phyloP scores from a whole-genome alignment of 1,284 basidiomycete species.

The Ceratobasidium sp. region DNA sequence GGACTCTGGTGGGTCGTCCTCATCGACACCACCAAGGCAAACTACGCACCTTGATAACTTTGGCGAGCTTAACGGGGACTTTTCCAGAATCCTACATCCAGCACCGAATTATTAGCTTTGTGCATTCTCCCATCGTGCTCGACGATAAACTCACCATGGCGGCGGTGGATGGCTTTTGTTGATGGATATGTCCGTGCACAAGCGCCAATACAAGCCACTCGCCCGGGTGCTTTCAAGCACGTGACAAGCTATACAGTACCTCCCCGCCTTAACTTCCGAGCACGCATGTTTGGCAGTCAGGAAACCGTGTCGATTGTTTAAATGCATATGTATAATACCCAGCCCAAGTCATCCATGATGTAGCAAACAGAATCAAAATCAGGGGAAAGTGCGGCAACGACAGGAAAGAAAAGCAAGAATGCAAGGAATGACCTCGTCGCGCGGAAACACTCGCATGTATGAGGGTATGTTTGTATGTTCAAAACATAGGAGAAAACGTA shows the following conservation, averaged over 20 bases:
- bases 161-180: slow-evolving; percentile 46
- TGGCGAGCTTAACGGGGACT: slow-evolving; percentile 94
- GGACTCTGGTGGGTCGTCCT: not conserved
- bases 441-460: slow-evolving; percentile 24
- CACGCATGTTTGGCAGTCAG: not conserved
- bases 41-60: slow-evolving; percentile 87
- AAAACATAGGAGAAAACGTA: slow-evolving; percentile 7
- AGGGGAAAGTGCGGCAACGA: slow-evolving; percentile 1
- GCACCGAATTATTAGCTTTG: not conserved
- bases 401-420: not conserved
- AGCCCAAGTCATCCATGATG: slow-evolving; percentile 23
- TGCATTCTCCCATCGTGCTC: not conserved
- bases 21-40: not conserved
- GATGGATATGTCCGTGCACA: slow-evolving; percentile 33
- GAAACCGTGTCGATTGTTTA: slow-evolving; percentile 27
- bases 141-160: slow-evolving; percentile 36
- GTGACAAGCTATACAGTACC: slow-evolving; percentile 28
- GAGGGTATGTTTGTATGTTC: slow-evolving; percentile 16
- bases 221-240: slow-evolving; percentile 12
- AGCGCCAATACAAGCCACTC: slow-evolving; percentile 37
- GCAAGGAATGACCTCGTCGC: not conserved
- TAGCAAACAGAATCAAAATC: slow-evolving; percentile 15
- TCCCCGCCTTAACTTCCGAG: not conserved
- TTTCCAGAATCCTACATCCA: slow-evolving; percentile 78
- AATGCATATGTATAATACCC: slow-evolving; percentile 43